These are phyloP conservation scores for Cryomyces minteri DNA, from an alignment of 495 filamentous ascomycete genomes.

Conservation along the genomic window DNA sequence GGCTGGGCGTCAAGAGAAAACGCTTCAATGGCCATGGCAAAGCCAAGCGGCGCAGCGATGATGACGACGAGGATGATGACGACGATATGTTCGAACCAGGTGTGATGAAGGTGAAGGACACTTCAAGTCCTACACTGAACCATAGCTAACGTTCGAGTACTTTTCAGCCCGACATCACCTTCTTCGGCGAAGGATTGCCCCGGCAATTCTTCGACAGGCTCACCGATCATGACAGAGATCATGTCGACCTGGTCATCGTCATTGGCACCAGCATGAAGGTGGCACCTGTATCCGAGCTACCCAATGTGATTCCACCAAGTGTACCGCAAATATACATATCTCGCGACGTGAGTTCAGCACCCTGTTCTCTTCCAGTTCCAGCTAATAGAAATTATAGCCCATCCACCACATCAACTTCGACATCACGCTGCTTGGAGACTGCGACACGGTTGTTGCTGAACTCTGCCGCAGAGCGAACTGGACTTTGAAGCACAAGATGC, in stretches of 20 bases:
- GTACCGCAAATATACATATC: conserved; percentile 93
- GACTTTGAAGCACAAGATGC: conserved; percentile 81
- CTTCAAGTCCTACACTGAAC: neutral
- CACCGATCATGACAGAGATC: conserved; percentile 54
- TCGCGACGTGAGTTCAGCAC: conserved; percentile 37
- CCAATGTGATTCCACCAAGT: conserved; percentile 52
- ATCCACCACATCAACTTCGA: conserved; percentile 87
- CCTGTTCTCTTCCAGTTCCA: neutral
- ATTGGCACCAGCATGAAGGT: conserved; percentile 96
- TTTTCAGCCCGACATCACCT: conserved; percentile 72
- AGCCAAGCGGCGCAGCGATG: conserved; percentile 23
- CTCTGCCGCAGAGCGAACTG: conserved; percentile 72
- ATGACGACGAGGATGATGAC: conserved; percentile 54
- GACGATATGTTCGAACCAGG: conserved; percentile 53
- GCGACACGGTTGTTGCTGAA: conserved; percentile 80
- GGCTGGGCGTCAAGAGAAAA: conserved; percentile 52
- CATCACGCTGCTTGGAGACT: conserved; percentile 83
- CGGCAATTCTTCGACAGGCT: conserved; percentile 70
- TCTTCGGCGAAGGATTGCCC: conserved; percentile 85
- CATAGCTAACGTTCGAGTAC: neutral
- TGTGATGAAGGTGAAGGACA: conserved; percentile 59
- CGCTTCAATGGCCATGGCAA: conserved; percentile 41
- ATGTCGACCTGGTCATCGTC: conserved; percentile 83
- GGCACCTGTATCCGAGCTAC: conserved; percentile 82
- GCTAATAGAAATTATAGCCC: conserved; percentile 27